Evolutionary conservation across 192 early-diverging fungal species (phyloP).

Genomic region (Coemansia sp.): DNA sequence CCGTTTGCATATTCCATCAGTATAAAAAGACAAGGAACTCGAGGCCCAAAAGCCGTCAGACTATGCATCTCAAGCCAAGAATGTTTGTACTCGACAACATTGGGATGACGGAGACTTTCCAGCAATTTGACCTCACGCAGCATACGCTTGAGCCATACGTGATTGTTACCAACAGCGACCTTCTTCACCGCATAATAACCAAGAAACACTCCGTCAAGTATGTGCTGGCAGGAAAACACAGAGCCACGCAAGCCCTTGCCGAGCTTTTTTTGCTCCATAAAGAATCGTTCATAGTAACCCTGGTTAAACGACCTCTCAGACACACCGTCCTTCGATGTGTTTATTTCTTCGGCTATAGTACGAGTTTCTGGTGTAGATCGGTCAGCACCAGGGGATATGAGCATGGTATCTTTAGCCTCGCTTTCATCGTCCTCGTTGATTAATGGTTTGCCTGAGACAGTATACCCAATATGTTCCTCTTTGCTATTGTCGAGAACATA

Average conservation of each 20-base stretch:
- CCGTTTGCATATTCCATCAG: conserved; percentile 96
- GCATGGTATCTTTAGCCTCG: neutral
- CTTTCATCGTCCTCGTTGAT: neutral
- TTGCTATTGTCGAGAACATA: neutral
- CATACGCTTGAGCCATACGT: conserved; percentile 90
- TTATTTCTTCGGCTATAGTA: neutral
- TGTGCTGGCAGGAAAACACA: conserved; percentile 87
- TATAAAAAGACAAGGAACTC: conserved; percentile 93
- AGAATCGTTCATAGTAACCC: conserved; percentile 94
- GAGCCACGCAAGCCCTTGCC: conserved; percentile 88
- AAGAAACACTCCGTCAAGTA: conserved; percentile 69
- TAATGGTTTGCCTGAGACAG: neutral
- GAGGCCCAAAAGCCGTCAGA: conserved; percentile 70
- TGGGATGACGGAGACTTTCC: conserved; percentile 86
- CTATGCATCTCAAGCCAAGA: conserved; percentile 91
- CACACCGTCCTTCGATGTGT: conserved; percentile 25
- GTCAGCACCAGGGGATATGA: neutral
- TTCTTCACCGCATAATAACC: conserved; percentile 94
- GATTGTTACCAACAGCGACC: conserved; percentile 88
- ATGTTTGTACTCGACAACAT: conserved; percentile 94
- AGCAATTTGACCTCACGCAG: conserved; percentile 92
- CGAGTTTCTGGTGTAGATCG: neutral
- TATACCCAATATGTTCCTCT: neutral
- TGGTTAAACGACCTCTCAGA: conserved; percentile 81
- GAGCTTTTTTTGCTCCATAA: conserved; percentile 82